These are phyloP conservation scores for Trichoderma sp. DNA, from an alignment of 2,329 filamentous ascomycete species.

Conservation along the genomic window DNA sequence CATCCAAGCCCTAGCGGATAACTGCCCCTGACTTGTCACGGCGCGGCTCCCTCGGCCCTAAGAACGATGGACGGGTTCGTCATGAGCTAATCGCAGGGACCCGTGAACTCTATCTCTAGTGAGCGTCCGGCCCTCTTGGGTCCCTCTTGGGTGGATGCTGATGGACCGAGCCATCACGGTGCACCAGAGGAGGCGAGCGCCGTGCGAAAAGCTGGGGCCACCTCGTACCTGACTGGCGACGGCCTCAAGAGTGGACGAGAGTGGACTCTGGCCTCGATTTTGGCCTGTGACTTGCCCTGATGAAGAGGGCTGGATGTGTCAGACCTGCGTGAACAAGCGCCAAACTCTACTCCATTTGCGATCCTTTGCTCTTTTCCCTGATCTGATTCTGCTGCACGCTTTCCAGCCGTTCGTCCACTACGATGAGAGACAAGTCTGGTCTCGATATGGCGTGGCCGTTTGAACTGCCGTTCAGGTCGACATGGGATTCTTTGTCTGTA, in stretches of 20 bases:
- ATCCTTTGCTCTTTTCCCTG: neutral
- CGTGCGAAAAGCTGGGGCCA: neutral
- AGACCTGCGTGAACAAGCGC: slow-evolving; percentile 12
- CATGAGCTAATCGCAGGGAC: slow-evolving; percentile 4
- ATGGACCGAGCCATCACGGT: neutral
- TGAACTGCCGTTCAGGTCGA: neutral
- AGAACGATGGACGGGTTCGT: neutral
- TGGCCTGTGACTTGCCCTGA: slow-evolving; percentile 3
- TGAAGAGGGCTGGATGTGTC: slow-evolving; percentile 3
- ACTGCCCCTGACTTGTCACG: neutral
- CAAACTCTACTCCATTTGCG: slow-evolving; percentile 7
- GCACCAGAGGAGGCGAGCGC: neutral
- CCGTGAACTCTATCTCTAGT: slow-evolving; percentile 12
- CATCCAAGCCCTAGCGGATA: neutral
- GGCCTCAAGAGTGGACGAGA: neutral
- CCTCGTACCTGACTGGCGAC: neutral
- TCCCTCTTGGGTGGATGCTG: neutral
- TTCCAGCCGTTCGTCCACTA: neutral
- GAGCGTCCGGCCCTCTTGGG: neutral
- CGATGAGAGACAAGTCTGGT: slow-evolving; percentile 2
- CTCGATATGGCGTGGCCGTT: neutral
- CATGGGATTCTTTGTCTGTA: neutral
- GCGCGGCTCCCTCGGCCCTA: neutral
- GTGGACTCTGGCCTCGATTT: neutral
- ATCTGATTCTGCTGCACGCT: neutral